Percentiles rank a stretch among this genome's conserved stretches.
Conservation (phyloP, 345 rosid species). For the Linum usitatissimum region DNA sequence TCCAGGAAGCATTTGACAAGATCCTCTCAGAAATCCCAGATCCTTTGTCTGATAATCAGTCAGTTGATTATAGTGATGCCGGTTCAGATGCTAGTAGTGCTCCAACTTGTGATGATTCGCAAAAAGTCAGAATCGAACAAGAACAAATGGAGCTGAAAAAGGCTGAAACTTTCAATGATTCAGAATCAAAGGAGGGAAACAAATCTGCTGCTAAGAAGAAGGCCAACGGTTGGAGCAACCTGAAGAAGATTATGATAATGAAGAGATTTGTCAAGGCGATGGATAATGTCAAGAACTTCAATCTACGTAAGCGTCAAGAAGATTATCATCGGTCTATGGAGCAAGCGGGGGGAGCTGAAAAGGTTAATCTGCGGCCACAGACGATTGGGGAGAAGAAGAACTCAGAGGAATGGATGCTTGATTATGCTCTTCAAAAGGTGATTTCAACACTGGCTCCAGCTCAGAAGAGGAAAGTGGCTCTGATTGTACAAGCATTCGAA, state of each 20-base stretch:
- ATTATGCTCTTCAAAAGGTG: constrained; percentile 8
- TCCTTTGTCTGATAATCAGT: constrained; percentile 44
- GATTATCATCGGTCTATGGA: constrained; percentile 24
- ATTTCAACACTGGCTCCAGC: constrained; percentile 7
- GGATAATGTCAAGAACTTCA: constrained; percentile 48
- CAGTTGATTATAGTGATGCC: constrained; percentile 20
- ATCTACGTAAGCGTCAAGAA: constrained; percentile 30
- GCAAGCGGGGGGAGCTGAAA: constrained; percentile 16
- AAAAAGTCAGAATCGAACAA: constrained; percentile 3
- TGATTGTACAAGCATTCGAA: constrained; percentile 8
- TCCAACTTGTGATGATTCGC: constrained; percentile 19
- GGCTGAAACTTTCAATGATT: constrained; percentile 3
- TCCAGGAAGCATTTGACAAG: constrained; percentile 70
- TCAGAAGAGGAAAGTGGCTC: constrained; percentile 9
- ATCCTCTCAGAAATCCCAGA: constrained; percentile 69
- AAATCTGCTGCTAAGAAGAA: constrained; percentile 28
- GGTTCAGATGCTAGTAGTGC: constrained; percentile 28
- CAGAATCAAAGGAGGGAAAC: constrained; percentile 20
- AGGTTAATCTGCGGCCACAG: constrained; percentile 1
- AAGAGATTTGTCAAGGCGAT: constrained; percentile 72
- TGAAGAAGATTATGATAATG: constrained; percentile 60
- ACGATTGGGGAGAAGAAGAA: neutral
- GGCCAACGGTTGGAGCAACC: constrained; percentile 67
- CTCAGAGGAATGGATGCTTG: constrained; percentile 11
- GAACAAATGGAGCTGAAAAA: constrained; percentile 11